Conservation (phyloP, 495 filamentous ascomycete species). For the Podospora pseudocomata region DNA sequence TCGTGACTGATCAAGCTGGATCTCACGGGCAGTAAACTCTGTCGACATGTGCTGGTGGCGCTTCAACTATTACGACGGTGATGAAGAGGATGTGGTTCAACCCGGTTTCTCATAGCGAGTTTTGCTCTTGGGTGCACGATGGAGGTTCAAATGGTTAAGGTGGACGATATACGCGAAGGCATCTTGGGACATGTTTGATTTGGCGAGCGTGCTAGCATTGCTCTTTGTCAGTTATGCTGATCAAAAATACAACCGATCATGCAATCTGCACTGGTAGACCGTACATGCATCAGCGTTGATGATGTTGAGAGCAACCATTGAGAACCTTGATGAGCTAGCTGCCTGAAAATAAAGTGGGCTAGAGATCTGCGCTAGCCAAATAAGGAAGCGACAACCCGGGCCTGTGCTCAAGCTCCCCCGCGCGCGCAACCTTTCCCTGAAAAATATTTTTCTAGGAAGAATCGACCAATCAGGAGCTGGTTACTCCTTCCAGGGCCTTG, state of each 20-base stretch:
- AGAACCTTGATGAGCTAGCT: not conserved
- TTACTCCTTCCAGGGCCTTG: no score
- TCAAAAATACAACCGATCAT: not conserved
- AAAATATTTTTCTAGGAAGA: no score
- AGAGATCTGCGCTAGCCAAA: not conserved
- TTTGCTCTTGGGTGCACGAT: not conserved
- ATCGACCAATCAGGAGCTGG: no score
- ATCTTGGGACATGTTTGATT: not conserved
- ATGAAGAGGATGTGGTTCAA: not conserved
- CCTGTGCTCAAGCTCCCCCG: not conserved
- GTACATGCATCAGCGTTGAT: not conserved
- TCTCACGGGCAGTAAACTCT: slow-evolving; percentile 41
- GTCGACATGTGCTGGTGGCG: not conserved
- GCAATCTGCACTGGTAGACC: not conserved
- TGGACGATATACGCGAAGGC: not conserved
- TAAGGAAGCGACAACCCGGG: not conserved
- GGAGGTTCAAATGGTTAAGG: not conserved
- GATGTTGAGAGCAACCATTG: not conserved
- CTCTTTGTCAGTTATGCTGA: not conserved
- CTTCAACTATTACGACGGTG: not conserved
- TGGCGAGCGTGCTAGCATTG: not conserved
- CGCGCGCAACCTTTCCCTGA: no score
- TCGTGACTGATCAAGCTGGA: slow-evolving; percentile 44
- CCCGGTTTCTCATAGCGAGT: not conserved
- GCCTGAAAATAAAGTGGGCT: not conserved